Conservation (phyloP, 768 basidiomycete species). For the Trametes maxima region DNA sequence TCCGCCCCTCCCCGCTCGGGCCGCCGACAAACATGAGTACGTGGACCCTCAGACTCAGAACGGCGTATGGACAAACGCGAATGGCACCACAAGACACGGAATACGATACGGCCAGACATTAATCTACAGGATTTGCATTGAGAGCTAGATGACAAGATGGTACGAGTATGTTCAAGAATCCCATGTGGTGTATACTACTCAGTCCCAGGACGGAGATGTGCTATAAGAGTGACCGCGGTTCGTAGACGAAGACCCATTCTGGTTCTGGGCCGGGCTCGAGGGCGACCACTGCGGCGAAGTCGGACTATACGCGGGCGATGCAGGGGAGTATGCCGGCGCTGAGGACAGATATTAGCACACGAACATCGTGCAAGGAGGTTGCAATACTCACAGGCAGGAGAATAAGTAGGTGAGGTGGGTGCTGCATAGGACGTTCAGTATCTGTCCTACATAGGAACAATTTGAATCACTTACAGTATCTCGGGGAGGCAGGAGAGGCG, state of each 20-base stretch:
- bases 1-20: neutral
- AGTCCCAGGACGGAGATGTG: conserved; percentile 58
- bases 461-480: conserved; percentile 68
- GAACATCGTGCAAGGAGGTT: neutral
- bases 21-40: neutral
- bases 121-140: conserved; percentile 24
- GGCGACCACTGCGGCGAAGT: conserved; percentile 86
- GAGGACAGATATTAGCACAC: conserved; percentile 12
- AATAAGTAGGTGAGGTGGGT: conserved; percentile 86
- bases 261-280: conserved; percentile 70
- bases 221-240: conserved; percentile 46
- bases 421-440: conserved; percentile 44
- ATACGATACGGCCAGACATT: conserved; percentile 20
- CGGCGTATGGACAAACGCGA: neutral
- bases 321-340: conserved; percentile 85
- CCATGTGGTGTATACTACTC: conserved; percentile 25
- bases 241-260: conserved; percentile 36
- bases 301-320: conserved; percentile 85
- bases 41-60: neutral
- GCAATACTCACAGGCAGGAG: conserved; percentile 73
- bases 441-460: neutral
- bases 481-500: conserved; percentile 89
- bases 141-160: conserved; percentile 22
- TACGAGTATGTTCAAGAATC: conserved; percentile 24
- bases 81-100: neutral